Evolutionary conservation across 257 asterid species (phyloP).

Genomic region (Fraxinus anomala): DNA sequence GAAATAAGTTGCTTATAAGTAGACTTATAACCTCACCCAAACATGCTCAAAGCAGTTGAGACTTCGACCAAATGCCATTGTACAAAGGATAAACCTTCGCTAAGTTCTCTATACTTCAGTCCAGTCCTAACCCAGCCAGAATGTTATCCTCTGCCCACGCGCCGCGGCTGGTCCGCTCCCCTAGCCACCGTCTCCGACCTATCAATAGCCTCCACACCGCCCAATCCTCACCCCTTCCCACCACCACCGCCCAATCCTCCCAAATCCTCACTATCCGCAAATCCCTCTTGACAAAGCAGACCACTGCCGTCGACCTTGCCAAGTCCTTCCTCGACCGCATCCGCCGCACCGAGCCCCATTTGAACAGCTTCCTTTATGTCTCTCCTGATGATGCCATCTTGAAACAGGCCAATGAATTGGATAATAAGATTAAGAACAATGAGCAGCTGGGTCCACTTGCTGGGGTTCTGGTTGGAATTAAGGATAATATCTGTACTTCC

Average conservation of each 20-base stretch:
- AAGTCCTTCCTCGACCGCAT: conserved; percentile 63
- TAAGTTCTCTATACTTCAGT: background rate
- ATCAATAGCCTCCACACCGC: conserved; percentile 50
- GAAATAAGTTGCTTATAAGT: background rate
- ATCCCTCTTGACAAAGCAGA: conserved; percentile 70
- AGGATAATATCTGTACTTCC: conserved; percentile 85
- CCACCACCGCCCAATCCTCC: conserved; percentile 41
- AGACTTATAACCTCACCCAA: background rate
- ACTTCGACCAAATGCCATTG: background rate
- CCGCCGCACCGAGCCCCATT: conserved; percentile 75
- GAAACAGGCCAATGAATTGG: conserved; percentile 73
- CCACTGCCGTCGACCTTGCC: conserved; percentile 74
- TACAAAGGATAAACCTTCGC: background rate
- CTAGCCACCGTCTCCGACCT: conserved; percentile 25
- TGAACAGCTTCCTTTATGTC: conserved; percentile 75
- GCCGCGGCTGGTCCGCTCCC: conserved; percentile 66
- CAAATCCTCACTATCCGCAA: conserved; percentile 77
- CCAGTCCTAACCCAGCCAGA: background rate
- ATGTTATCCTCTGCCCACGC: conserved; percentile 70
- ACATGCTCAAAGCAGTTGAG: background rate
- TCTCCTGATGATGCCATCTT: conserved; percentile 58
- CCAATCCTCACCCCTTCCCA: conserved; percentile 28
- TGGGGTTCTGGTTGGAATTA: conserved; percentile 80
- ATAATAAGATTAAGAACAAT: conserved; percentile 54
- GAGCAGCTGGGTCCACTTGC: conserved; percentile 79